Evolutionary conservation across 164 flowering plant species (phyloP), one percentile per base, ranked within the genome.

Genomic region (Sedum album): DNA sequence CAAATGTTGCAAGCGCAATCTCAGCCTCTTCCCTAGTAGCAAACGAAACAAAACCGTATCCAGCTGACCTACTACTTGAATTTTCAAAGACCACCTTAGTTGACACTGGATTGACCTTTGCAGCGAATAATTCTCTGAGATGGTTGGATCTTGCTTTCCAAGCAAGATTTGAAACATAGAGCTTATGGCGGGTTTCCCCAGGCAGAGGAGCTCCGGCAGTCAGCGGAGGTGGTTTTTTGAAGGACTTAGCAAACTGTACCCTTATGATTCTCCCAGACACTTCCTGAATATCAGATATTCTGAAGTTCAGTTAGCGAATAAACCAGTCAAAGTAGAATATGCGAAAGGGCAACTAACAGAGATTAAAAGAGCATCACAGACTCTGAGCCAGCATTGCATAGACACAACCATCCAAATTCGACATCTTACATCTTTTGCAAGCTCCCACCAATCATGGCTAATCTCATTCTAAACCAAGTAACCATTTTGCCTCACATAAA

Each of bases 81-180:
- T 57, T 57, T 28, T 57, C 33, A 57, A 57, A 57, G 18, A 57
- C 33, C 33, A 57, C 33, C 33, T 57, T 57, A 28, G 62, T 57
- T 28, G 62, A 57, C 5, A 57, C 62, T 15, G 62, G 62, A 57
- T 57, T 57, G 20, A 57, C 33, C 62, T 57, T 57, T 30, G 17
- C 17, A 14, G 62, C 28, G 28, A 53, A 53, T 53, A 51, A 51
- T 4, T 53, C 60, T 13, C 60, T 53, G 60, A 53, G 60, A 53
- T 53, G 60, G 60, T 53, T 53, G 60, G 60, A 53, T 53, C 60
- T 23, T 53, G 28, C 60, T 53, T 53, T 53, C 60, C 60, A 53
- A 6, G 60, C 60, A 53, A 57, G 62, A 57, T 57, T 57, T 10
- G 62, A 57, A 10, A 57, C 62, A 15, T 57, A 28, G 15, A 57